Conservation (phyloP, 306 rosid genomes). For the Albizia julibrissin region DNA sequence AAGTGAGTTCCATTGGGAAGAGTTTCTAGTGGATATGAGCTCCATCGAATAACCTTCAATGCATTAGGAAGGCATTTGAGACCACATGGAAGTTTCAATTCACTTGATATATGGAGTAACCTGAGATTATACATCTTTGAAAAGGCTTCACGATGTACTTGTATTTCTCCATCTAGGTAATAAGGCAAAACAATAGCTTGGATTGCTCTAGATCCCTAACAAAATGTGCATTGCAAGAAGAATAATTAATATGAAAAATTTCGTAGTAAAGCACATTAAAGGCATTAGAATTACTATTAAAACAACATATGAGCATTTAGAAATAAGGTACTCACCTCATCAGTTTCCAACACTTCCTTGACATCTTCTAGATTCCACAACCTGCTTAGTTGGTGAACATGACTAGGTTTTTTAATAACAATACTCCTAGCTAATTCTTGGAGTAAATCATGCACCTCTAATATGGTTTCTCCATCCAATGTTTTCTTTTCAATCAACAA, state of each 20-base stretch:
- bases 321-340: neutral
- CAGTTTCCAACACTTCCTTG: neutral
- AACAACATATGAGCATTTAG: neutral
- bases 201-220: neutral
- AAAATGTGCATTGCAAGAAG: neutral
- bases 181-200: neutral
- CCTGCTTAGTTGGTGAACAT: neutral
- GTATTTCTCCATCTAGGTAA: neutral
- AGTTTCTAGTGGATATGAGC: neutral
- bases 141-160: neutral
- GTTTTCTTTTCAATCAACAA: neutral
- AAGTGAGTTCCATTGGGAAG: neutral
- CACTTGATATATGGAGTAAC: neutral
- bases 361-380: neutral
- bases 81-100: neutral
- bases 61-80: neutral
- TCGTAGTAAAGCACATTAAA: too few relatives aligned
- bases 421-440: neutral
- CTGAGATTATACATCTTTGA: conserved; percentile 18
- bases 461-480: neutral
- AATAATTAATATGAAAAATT: neutral
- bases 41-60: conserved; percentile 4
- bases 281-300: neutral
- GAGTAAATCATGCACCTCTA: neutral
- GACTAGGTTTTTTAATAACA: neutral